Conservation (phyloP, 805 yeast species). For the Saccharomycopsis fibuligera region DNA sequence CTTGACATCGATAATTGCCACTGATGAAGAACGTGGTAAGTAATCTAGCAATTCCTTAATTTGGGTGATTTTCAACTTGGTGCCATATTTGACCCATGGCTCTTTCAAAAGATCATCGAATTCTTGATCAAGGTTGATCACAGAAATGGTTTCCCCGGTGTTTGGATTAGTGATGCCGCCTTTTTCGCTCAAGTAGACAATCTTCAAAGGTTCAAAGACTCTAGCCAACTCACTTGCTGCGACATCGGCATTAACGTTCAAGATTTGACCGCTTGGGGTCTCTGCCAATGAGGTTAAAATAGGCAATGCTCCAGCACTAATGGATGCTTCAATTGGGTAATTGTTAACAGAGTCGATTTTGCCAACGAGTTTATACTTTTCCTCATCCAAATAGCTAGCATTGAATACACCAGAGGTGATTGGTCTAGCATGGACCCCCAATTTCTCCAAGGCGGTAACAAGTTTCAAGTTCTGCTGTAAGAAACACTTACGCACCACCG, state of each 20-base stretch:
- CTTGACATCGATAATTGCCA: constrained; percentile 91
- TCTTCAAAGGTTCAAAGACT: constrained; percentile 93
- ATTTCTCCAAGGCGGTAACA: constrained; percentile 90
- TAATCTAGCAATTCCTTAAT: constrained; percentile 90
- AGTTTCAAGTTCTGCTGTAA: constrained; percentile 90
- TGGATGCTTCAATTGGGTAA: constrained; percentile 86
- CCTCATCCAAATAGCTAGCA: constrained; percentile 86
- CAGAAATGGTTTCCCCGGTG: constrained; percentile 83
- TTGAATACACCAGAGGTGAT: constrained; percentile 96
- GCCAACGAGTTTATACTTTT: constrained; percentile 90
- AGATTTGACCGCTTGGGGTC: constrained; percentile 91
- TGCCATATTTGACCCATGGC: constrained; percentile 98
- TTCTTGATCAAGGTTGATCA: constrained; percentile 93
- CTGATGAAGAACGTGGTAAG: constrained; percentile 94
- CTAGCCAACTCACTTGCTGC: constrained; percentile 98
- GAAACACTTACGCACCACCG: constrained; percentile 92
- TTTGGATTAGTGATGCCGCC: constrained; percentile 95
- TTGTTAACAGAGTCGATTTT: constrained; percentile 81
- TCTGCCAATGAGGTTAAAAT: constrained; percentile 95
- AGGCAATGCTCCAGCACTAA: constrained; percentile 94
- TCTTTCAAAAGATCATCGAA: constrained; percentile 85
- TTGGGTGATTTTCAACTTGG: constrained; percentile 93
- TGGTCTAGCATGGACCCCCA: constrained; percentile 98
- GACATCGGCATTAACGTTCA: constrained; percentile 97
- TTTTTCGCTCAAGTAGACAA: constrained; percentile 92